Evolutionary conservation across 345 rosid species (phyloP), one percentile per base, ranked within the genome.

Genomic region (Eucalyptus melliodora): DNA sequence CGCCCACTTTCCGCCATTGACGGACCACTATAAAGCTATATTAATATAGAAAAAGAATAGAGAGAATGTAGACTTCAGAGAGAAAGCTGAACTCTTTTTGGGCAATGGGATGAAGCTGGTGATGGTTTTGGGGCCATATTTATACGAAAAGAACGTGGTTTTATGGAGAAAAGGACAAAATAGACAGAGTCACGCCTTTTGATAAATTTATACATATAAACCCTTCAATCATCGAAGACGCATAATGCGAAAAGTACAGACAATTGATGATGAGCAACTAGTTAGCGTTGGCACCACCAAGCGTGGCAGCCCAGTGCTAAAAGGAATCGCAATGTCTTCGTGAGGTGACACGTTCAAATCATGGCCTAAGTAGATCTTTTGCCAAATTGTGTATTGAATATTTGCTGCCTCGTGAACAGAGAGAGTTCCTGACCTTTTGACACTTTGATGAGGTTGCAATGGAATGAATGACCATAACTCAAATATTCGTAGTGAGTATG

Each of bases 1-100:
- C 77, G 49, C 50, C 88, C 87, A 87, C 56, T 80, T 85, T 91
- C 90, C 44, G 89, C 89, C 92, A 90, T 90, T 89, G 37, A 77
- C 42, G 30, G 9, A 77, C 47, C 83, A 3, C 47, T 40, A 23
- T 40, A 40, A 21, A 77, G 83, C 83, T 21, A 77, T 6, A 26
- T 77, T 23, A 77, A 40, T 10, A 31, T 16, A 72, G 14, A 37
- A 11, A 19, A 72, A 72, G 44, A 5, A 10, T 1, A 10, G 45
- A 40, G 82, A 34, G 81, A 9, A 34, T 34, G 81, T 21, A 9
- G 82, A 19, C 82, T 37, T 72, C 26, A 72, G 82, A 34, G 82
- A 37, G 5, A 72, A 69, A 69, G 81, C 81, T 19, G 82, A 37
- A 72, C 26, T 72, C 45, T 69, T 42, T 72, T 19, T 37, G 82